phyloP scores from a whole-genome alignment of 164 flowering plant species.

The Magnolia changhungtana region DNA sequence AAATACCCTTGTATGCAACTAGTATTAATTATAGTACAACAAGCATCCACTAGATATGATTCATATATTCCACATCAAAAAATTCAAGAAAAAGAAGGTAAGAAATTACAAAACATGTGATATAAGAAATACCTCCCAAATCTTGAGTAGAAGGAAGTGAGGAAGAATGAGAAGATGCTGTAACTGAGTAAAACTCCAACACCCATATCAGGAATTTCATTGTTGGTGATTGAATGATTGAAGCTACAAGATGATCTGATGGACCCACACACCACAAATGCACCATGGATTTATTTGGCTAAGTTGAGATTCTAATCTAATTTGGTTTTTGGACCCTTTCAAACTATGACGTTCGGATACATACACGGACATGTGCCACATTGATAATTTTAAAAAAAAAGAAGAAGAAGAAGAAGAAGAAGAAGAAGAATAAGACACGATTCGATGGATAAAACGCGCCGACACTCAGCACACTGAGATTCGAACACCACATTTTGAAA shows the following conservation, averaged over 20 bases:
- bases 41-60: neutral
- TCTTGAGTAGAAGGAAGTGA: neutral
- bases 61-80: neutral
- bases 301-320: constrained; percentile 2
- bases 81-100: neutral
- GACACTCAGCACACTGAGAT: too few relatives aligned
- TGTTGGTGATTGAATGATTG: constrained; percentile 57
- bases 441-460: too few relatives aligned
- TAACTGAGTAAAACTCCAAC: neutral
- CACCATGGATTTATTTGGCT: neutral
- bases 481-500: too few relatives aligned
- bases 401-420: too few relatives aligned
- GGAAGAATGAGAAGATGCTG: neutral
- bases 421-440: too few relatives aligned
- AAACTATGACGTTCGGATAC: neutral
- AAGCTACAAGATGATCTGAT: constrained; percentile 73
- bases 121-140: neutral
- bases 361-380: neutral
- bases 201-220: neutral
- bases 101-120: neutral
- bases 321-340: neutral
- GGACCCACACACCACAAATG: constrained; percentile 7
- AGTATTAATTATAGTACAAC: too few relatives aligned
- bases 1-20: neutral
- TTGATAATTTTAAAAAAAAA: too few relatives aligned